Base-by-base conservation (phyloP, 2,329 filamentous ascomycete species). In the Trichoderma lentiforme region DNA sequence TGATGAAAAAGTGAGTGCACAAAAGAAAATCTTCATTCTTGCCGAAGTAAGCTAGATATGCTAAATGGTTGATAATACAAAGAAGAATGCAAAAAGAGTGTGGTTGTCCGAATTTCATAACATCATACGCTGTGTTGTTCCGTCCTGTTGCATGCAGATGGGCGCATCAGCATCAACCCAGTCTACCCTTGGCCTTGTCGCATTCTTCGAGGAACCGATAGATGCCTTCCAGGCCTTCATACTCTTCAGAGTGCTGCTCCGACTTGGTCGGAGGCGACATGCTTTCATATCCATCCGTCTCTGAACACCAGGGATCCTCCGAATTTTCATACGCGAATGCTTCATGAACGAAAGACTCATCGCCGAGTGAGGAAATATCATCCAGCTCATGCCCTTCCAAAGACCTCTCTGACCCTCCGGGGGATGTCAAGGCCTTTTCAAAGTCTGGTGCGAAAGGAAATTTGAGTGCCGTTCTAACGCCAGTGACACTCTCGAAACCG, bases 391-490 rank as follows among this genome's bases (percentile, higher is more conserved):
- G 80, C 18, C 84, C 81, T 14, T 81, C 76, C 2, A 84, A 74
- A 3, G 86, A 88, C 28, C 83, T 81, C 51, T 84, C 74, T 4
- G 86, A 88, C 8, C 83, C 82, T n/a, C 83, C 84, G 1, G 86
- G 84, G 18, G 86, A 86, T 6, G 83, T 83, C 36, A 84, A 72
- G 0, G 79, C 80, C 56, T 80, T 80, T 3, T 79, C 74, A 5
- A 76, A 75, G 15, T 84, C 85, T 0, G 95, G 92, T 0, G 95
- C 95, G 77, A 94, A 97, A 0, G 95, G 95, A 77, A 97, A 98
- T 57, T 90, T 87, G 24, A 98, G 86, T 6, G 94, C 93, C 75
- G 96, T 87, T 2, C 92, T 86, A 1, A 90, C 89, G 9, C 92
- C 94, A 30, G 86, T 86, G 71, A 87, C 89, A 7, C 81, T 78